These are phyloP conservation scores for Oidium heveae DNA, from an alignment of 2,329 filamentous ascomycete species.

Conservation along the genomic window DNA sequence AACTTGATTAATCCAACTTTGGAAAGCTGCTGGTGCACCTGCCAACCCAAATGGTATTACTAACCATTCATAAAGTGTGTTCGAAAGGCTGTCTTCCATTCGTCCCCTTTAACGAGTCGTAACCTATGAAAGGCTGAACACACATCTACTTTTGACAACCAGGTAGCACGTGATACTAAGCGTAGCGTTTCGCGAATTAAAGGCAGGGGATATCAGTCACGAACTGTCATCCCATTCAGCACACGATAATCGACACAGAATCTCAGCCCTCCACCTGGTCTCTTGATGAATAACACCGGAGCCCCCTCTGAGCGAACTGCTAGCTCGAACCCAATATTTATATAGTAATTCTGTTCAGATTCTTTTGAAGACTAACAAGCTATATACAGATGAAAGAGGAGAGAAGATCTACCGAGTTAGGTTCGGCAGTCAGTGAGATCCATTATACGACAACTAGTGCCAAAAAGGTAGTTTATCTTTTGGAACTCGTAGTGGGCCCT, in stretches of 20 bases:
- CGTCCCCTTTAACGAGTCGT: background rate
- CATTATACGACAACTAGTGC: too few species aligned
- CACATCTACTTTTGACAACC: background rate
- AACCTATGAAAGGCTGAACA: background rate
- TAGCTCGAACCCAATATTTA: constrained; percentile 1
- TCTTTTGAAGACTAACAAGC: background rate
- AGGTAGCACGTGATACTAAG: background rate
- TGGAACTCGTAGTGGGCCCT: too few species aligned
- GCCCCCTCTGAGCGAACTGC: background rate
- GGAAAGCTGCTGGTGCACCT: too few species aligned
- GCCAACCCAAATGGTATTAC: too few species aligned
- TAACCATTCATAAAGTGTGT: background rate
- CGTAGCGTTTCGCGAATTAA: background rate
- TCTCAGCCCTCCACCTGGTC: background rate
- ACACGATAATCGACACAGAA: background rate
- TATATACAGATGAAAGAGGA: too few species aligned
- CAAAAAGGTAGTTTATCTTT: too few species aligned
- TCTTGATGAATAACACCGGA: constrained; percentile 1
- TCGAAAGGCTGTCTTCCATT: background rate
- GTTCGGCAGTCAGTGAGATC: too few species aligned
- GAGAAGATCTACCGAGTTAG: too few species aligned
- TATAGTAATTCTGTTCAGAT: background rate
- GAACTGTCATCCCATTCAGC: background rate
- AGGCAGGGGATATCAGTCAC: background rate
- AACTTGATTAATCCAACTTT: too few species aligned